Evolutionary conservation across 2,329 filamentous ascomycete genomes (phyloP), one percentile per base, ranked within the genome.

Genomic region (Dichotomopilus funicola): DNA sequence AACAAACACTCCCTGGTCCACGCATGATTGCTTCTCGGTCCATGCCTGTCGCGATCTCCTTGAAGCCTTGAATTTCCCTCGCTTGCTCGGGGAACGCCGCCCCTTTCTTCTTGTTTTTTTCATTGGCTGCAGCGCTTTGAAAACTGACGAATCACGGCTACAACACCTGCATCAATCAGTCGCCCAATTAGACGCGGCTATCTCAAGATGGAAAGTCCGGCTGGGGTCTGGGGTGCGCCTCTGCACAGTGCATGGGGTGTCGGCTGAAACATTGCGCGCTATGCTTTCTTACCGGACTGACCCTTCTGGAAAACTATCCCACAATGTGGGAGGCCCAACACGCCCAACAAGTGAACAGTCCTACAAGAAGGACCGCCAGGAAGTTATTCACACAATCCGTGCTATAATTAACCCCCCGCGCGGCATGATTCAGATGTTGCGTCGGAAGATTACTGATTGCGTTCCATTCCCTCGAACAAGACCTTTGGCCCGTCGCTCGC

Each of bases 381-480:
- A 27, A 27, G 2, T 27, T 27, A 27, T 27, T 27, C 19, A 27
- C 19, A 27, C 3, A 27, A 27, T 27, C 19, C 49, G 43, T 58
- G 11, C 53, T 58, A 55, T 47, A 53, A 51, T 58, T 58, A 55
- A 40, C 45, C 19, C 19, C 19, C 3, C 19, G 33, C 45, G 36
- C 47, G 46, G 50, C 38, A 13, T 48, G 37, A 27, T 46, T 49
- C 41, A 33, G 45, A 34, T 43, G n/a, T 42, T 37, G 11, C 49
- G 51, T 57, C 51, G 51, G 57, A 55, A 59, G 49, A 55, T 54
- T 59, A 42, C 11, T 45, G 51, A 53, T 47, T 57, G 49, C 43
- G 49, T 53, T 57, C 49, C 54, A 57, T 53, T 47, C 51, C 19
- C 19, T 27, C 19, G 19, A 27, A 45, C 45, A 38, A 57, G 48